These are phyloP conservation scores for Suillus fuscotomentosus DNA, from an alignment of 768 basidiomycete species.

Conservation along the genomic window DNA sequence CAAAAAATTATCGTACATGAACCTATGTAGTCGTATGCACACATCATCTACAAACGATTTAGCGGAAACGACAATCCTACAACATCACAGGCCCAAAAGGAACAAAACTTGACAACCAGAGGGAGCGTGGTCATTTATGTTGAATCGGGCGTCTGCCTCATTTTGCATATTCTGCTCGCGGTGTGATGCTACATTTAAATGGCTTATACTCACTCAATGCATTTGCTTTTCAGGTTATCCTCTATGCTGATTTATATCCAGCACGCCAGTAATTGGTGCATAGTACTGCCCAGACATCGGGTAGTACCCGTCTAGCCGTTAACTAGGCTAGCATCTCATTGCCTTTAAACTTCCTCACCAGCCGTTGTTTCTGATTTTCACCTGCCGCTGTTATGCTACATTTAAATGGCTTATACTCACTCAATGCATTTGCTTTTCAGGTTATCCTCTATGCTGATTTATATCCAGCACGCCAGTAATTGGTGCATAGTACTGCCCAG, in stretches of 20 bases:
- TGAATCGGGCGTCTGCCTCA: background rate
- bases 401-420: too few relatives aligned
- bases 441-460: too few relatives aligned
- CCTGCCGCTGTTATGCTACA: too few relatives aligned
- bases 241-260: background rate
- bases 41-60: background rate
- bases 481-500: background rate
- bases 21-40: conserved; percentile 2
- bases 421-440: too few relatives aligned
- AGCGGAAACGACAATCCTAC: background rate
- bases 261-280: background rate
- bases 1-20: conserved; percentile 37
- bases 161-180: too few relatives aligned
- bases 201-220: background rate
- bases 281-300: background rate
- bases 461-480: background rate
- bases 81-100: background rate
- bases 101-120: background rate
- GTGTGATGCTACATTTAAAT: too few relatives aligned
- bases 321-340: background rate
- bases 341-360: background rate
- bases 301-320: background rate
- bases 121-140: background rate
- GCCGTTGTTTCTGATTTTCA: too few relatives aligned
- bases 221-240: background rate